Evolutionary conservation across 257 asterid species (phyloP), one percentile per base, ranked within the genome.

Genomic region (Lycium ferocissimum): DNA sequence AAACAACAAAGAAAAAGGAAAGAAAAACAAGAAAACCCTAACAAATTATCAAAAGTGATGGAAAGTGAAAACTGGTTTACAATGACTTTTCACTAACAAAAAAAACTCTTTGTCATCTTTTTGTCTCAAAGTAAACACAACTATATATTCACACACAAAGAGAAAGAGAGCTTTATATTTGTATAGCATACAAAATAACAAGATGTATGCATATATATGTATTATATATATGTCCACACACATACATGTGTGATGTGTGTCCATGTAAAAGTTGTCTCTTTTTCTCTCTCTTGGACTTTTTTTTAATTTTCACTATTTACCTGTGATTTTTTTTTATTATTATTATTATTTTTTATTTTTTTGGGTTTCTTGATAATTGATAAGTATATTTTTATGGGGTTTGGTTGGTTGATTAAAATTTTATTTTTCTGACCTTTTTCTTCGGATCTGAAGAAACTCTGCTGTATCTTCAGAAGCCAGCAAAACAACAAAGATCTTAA

Each of bases 371-470:
- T 40, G 3, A 40, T 40, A 40, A 40, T 4, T 40, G 45, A 40
- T 40, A 40, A 40, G 53, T 38, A 40, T 72, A 72, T 72, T 72
- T 40, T 43, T 6, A 53, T 53, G 49, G 47, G 20, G 17, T 76
- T 72, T 84, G 85, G 80, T 20, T 82, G 76, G 83, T 72, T 43
- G 35, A 81, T 38, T 63, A 59, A 76, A 63, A 35, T 79, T 80
- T 80, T 71, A 85, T 67, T 84, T 51, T 89, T 86, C 87, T 86
- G 62, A 87, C 97, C 97, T 63, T 89, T 90, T 92, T 91, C 94
- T 93, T 92, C 95, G 97, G 97, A 93, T 94, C 95, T 92, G 95
- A 89, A 91, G 94, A 93, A 91, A 84, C 92, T 87, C 89, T 85
- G 86, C 83, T 88, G 94, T 87, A 85, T 91, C 93, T 91, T 91